Conservation (phyloP, 1,139 yeast species). For the Pichia kudriavzevii region DNA sequence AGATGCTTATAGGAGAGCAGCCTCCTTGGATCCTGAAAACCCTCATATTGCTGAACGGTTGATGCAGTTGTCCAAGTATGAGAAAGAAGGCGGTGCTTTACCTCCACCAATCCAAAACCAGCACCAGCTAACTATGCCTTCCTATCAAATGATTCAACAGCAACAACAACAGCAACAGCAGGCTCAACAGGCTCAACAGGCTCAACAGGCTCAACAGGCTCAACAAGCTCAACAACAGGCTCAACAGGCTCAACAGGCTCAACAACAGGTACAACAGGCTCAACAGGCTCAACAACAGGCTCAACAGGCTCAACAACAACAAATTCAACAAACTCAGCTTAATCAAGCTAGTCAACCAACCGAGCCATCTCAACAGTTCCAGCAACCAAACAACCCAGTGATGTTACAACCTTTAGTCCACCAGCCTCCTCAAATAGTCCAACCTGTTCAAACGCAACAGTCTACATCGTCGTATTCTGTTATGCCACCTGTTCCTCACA, state of each 20-base stretch:
- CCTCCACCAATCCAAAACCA: slow-evolving; percentile 58
- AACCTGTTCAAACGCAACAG: too few relatives aligned
- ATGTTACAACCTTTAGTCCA: too few relatives aligned
- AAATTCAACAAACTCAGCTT: slow-evolving; percentile 1
- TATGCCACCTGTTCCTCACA: too few relatives aligned
- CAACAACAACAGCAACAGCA: slow-evolving; percentile 27
- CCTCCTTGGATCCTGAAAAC: slow-evolving; percentile 87
- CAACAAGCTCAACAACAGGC: slow-evolving; percentile 4
- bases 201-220: slow-evolving; percentile 10
- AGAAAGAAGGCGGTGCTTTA: slow-evolving; percentile 64
- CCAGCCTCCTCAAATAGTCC: too few relatives aligned
- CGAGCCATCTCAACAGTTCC: too few relatives aligned
- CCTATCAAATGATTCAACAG: slow-evolving; percentile 28
- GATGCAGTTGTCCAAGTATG: slow-evolving; percentile 72
- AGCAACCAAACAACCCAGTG: too few relatives aligned
- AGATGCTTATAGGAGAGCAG: slow-evolving; percentile 95
- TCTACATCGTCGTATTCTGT: too few relatives aligned
- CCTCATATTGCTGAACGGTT: slow-evolving; percentile 90
- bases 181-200: slow-evolving; percentile 25
- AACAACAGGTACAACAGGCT: slow-evolving; percentile 2
- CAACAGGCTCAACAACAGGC: slow-evolving; percentile 7
- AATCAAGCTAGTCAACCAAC: too few relatives aligned
- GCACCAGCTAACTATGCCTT: slow-evolving; percentile 29
- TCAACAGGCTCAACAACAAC: slow-evolving; percentile 2
- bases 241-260: slow-evolving; percentile 3